Evolutionary conservation across 208 protist genomes (phyloP).

Genomic region (Phytomonas sp.): DNA sequence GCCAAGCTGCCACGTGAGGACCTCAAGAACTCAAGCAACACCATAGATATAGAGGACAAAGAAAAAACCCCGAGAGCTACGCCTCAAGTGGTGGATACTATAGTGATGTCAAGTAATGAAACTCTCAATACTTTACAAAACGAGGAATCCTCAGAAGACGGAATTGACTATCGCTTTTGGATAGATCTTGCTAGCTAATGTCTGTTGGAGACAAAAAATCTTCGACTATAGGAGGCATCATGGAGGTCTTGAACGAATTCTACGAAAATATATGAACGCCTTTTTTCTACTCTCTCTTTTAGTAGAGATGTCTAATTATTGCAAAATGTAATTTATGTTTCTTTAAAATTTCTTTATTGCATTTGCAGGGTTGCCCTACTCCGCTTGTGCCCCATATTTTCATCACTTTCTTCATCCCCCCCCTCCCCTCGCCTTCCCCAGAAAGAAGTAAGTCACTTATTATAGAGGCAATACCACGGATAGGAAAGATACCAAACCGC

Average conservation of each 20-base stretch:
- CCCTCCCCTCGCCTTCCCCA: not conserved
- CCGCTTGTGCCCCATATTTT: not conserved
- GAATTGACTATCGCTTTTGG: conserved; percentile 23
- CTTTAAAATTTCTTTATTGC: not conserved
- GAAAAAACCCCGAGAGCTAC: not conserved
- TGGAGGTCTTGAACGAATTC: not conserved
- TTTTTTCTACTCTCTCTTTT: not conserved
- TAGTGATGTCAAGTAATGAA: not conserved
- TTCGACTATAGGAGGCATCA: not conserved
- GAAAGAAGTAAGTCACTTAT: not conserved
- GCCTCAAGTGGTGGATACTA: not conserved
- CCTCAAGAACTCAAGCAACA: not conserved
- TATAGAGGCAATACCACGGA: not conserved
- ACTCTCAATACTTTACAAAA: not conserved
- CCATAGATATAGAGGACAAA: not conserved
- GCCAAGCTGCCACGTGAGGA: not conserved
- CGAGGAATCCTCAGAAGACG: not conserved
- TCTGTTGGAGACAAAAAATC: not conserved
- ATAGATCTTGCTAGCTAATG: conserved; percentile 20
- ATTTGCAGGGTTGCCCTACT: not conserved
- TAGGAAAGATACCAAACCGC: not conserved
- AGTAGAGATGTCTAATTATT: not conserved
- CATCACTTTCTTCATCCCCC: not conserved
- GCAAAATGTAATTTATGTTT: not conserved
- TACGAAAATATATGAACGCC: not conserved